Base-by-base conservation (phyloP, 768 basidiomycete species). In the Kwoniella sp. region DNA sequence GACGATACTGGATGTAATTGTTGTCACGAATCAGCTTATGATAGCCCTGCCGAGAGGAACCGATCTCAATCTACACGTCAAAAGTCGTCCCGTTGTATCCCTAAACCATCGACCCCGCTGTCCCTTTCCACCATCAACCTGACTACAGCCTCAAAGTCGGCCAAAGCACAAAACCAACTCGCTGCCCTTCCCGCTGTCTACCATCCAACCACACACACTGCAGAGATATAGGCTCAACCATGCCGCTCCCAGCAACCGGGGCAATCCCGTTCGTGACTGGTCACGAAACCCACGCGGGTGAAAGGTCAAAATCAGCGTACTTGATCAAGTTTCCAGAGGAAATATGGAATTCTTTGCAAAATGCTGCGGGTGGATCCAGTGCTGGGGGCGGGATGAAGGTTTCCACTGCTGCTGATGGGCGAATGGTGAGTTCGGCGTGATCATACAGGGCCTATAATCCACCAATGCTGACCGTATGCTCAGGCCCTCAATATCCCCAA, bases 301-400 rank as follows among this genome's bases (percentile, higher is more conserved):
- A 6, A 44, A 44, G 40, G 8, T 44, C 40, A 15, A 44, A 44
- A 19, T 3, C 40, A 10, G 73, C 73, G 15, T 75, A 54, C 40
- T 63, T 72, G 27, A 56, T 75, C 46, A 58, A 62, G 26, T 68
- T 72, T 47, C 65, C 71, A 26, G 65, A 72, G 48, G 69, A 72
- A 22, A 58, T 65, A 25, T 75, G 73, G 73, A 36, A 47, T 8
- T 25, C 61, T 30, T 46, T 72, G 15, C 26, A 59, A 26, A 36
- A 55, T 13, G 61, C 25, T 22, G 27, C 55, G 22, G 49, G 24
- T 50, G 53, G 30, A 49, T n/a, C n/a, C n/a, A 22, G 21, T 17
- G 49, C 10, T 29, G 54, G 30, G 2, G 40, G 33, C 22, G 60
- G 60, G 27, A 15, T 58, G 25, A 44, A 53, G 50, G 68, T 68